Evolutionary conservation across 495 filamentous ascomycete genomes (phyloP).

Genomic region (Lepraria neglecta): DNA sequence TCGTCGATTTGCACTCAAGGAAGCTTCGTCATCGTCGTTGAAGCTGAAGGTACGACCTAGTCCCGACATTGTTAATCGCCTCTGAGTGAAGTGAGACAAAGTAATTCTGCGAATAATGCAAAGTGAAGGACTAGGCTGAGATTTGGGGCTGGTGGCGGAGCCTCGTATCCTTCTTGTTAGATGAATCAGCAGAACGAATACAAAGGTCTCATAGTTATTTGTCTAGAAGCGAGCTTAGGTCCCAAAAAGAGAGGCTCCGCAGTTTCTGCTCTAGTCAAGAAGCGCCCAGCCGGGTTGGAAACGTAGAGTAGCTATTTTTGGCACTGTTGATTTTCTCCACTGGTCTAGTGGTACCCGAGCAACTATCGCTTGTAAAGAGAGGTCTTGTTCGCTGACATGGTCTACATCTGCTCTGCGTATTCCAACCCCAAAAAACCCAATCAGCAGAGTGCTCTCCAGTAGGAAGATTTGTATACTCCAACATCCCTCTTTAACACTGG

Average conservation of each 20-base stretch:
- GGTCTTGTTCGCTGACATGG: background rate
- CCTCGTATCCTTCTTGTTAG: conserved; percentile 9
- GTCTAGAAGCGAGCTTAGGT: background rate
- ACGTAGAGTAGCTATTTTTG: conserved; percentile 9
- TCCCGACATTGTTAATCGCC: conserved; percentile 13
- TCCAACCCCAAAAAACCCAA: too few species aligned
- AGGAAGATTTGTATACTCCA: too few species aligned
- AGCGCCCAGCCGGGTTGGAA: background rate
- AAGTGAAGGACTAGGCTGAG: background rate
- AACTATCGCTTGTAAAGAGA: background rate
- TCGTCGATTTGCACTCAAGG: conserved; percentile 20
- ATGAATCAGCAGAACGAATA: background rate
- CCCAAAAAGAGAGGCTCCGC: background rate
- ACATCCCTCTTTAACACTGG: background rate
- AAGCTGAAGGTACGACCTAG: conserved; percentile 27
- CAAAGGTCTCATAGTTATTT: too few species aligned
- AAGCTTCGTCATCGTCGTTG: conserved; percentile 23
- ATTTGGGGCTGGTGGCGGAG: background rate
- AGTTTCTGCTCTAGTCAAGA: background rate
- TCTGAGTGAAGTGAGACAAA: background rate
- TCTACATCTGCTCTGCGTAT: too few species aligned
- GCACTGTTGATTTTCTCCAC: conserved; percentile 3
- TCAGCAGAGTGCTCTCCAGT: too few species aligned
- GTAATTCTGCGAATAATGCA: background rate
- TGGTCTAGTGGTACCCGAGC: conserved; percentile 3